Evolutionary conservation across 495 filamentous ascomycete genomes (phyloP), one percentile per base, ranked within the genome.

Genomic region (Aspergillus heteromorphus): DNA sequence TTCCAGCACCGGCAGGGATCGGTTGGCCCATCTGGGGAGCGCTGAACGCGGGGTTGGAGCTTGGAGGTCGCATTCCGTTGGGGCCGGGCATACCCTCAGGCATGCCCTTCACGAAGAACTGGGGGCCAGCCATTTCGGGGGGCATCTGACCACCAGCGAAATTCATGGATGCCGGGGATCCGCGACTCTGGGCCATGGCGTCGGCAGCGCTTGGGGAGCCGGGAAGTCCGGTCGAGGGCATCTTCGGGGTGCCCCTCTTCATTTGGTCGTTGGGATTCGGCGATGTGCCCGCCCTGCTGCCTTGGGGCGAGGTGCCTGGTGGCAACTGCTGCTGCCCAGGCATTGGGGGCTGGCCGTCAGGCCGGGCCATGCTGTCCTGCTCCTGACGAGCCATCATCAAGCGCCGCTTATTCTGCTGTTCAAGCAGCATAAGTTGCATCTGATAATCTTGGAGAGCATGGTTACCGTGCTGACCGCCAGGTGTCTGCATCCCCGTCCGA

Each of bases 381-480:
- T 97, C 93, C 71, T 95, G 89, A 40, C 93, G 86, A 54, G 93
- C 93, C 92, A 96, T 95, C 80, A 97, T 86, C 63, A 98, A 75
- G 19, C 93, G 80, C 65, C 92, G 93, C 80, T 97, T 98, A 63
- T 97, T 98, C 69, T 98, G 93, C 73, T 98, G 93, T 70, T 98
- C 93, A 38, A 98, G 84, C 51, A 98, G 70, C 93, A 97, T 97
- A 65, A 98, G 77, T 65, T 98, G 93, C 93, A 97, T 96, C 73
- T 98, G 93, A 71, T 98, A 97, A 68, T 97, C 95, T 67, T 97
- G 92, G 51, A 98, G 78, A 34, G 95, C 95, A 69, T 96, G 92
- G 63, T 93, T 96, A 66, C 90, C 90, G 48, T 82, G 80, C 54
- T 68, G 68, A 49, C 74, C 76, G 38, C 78, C 73, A 65, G 78